Conservation (phyloP, 208 protist species). For the Leishmania aethiopica region DNA sequence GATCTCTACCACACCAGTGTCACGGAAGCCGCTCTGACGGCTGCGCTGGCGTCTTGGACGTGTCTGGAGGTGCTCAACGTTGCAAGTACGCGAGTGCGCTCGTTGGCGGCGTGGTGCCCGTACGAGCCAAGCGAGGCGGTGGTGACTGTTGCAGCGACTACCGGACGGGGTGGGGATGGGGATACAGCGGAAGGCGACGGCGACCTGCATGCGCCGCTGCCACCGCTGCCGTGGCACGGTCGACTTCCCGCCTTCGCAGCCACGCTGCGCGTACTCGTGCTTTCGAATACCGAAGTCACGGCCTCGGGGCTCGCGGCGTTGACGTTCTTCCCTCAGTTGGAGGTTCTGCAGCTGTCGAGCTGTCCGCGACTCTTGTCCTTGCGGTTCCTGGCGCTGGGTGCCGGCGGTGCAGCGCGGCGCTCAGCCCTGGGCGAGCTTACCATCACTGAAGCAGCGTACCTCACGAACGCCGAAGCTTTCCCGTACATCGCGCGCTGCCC, state of each 20-base stretch:
- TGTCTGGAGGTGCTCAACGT: conserved; percentile 39
- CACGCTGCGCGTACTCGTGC: conserved; percentile 38
- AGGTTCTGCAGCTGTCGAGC: conserved; percentile 36
- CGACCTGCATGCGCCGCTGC: not conserved
- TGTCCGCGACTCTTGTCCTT: conserved; percentile 36
- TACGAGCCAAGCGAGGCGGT: not conserved
- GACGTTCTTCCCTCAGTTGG: conserved; percentile 34
- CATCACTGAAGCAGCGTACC: conserved; percentile 31
- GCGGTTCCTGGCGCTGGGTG: conserved; percentile 31
- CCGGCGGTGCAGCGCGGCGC: not conserved
- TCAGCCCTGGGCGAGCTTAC: conserved; percentile 31
- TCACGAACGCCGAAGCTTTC: conserved; percentile 31
- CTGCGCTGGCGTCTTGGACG: conserved; percentile 34
- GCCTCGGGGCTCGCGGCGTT: conserved; percentile 35
- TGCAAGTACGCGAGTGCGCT: conserved; percentile 34
- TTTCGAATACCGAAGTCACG: conserved; percentile 51
- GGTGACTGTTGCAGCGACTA: conserved; percentile 4
- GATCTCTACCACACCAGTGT: conserved; percentile 70
- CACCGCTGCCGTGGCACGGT: not conserved
- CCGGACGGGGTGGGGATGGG: not conserved
- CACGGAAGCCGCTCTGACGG: conserved; percentile 25
- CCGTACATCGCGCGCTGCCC: conserved; percentile 31
- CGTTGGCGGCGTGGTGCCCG: conserved; percentile 34
- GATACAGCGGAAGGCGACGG: not conserved
- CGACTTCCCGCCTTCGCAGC: conserved; percentile 35